phyloP scores from a whole-genome alignment of 2,329 filamentous ascomycete species.

The Aspergillus sp. region DNA sequence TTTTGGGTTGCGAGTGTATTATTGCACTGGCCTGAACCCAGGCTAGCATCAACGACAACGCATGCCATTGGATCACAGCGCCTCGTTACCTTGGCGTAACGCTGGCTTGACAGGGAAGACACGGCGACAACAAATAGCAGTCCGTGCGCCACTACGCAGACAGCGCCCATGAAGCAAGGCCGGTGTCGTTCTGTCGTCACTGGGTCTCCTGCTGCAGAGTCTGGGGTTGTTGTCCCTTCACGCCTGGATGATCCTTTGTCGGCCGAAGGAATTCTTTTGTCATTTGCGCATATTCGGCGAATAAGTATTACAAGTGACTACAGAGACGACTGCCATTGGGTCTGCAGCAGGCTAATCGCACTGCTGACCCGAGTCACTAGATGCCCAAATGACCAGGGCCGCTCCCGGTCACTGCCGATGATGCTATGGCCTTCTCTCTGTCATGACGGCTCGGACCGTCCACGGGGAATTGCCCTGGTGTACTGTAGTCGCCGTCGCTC shows the following conservation, averaged over 20 bases:
- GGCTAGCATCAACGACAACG: too few species aligned
- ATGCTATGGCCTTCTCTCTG: constrained; percentile 11
- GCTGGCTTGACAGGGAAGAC: too few species aligned
- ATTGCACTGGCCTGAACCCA: too few species aligned
- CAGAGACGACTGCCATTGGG: background rate
- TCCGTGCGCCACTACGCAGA: too few species aligned
- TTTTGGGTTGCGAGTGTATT: too few species aligned
- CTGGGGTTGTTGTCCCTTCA: too few species aligned
- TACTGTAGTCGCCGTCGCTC: constrained; percentile 3
- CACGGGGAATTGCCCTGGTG: constrained; percentile 8
- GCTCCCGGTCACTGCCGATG: constrained; percentile 11
- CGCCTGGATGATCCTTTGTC: constrained; percentile 4
- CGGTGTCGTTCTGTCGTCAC: too few species aligned
- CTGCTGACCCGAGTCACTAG: constrained; percentile 13
- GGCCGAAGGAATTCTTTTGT: constrained; percentile 4
- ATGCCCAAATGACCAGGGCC: constrained; percentile 21
- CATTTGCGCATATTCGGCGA: background rate
- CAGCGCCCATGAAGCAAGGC: too few species aligned
- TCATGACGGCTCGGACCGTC: constrained; percentile 23
- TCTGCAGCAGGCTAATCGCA: background rate
- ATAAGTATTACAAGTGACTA: background rate
- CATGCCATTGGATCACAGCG: too few species aligned
- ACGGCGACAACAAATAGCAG: too few species aligned
- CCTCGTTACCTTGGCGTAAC: too few species aligned
- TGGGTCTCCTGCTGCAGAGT: too few species aligned